A percentile compares a stretch with the other conserved stretches of the same genome.
phyloP scores from a whole-genome alignment of 2,329 filamentous ascomycete genomes.

The Aureobasidium melanogenum region DNA sequence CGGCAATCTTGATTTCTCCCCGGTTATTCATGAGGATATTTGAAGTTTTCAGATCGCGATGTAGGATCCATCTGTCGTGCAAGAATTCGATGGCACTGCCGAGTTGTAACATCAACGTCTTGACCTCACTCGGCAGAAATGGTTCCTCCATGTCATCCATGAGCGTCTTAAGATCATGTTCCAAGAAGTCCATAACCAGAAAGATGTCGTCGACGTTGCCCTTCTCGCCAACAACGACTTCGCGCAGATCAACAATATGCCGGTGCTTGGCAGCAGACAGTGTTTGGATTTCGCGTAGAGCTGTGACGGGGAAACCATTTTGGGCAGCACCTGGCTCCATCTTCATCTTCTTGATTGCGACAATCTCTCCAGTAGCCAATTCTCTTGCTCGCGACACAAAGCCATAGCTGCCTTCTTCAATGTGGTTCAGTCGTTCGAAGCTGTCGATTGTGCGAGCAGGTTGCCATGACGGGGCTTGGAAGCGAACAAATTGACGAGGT shows the following conservation, averaged over 20 bases:
- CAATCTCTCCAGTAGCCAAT: slow-evolving; percentile 63
- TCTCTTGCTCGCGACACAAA: slow-evolving; percentile 82
- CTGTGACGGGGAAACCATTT: slow-evolving; percentile 76
- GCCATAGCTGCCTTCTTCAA: slow-evolving; percentile 95
- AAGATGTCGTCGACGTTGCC: slow-evolving; percentile 54
- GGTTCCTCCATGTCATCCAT: slow-evolving; percentile 91
- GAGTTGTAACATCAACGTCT: slow-evolving; percentile 80
- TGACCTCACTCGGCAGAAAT: slow-evolving; percentile 85
- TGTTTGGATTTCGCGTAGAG: slow-evolving; percentile 87
- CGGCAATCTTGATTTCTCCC: slow-evolving; percentile 87
- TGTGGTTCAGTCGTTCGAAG: slow-evolving; percentile 90
- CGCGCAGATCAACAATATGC: slow-evolving; percentile 73
- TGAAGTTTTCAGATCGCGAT: slow-evolving; percentile 82
- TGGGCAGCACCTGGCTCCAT: slow-evolving; percentile 55
- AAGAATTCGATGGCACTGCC: slow-evolving; percentile 73
- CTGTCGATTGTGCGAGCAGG: slow-evolving; percentile 70
- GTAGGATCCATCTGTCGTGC: slow-evolving; percentile 82
- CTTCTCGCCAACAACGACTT: slow-evolving; percentile 54
- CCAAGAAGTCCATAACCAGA: slow-evolving; percentile 93
- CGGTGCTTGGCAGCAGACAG: slow-evolving; percentile 69
- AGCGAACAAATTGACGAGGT: slow-evolving; percentile 56
- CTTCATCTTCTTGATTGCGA: slow-evolving; percentile 91
- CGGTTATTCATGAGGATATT: slow-evolving; percentile 94
- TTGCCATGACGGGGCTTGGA: slow-evolving; percentile 60
- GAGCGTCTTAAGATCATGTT: slow-evolving; percentile 91